Base-by-base conservation (phyloP, 352 stramenopile species). In the Globisporangium takayamanum region DNA sequence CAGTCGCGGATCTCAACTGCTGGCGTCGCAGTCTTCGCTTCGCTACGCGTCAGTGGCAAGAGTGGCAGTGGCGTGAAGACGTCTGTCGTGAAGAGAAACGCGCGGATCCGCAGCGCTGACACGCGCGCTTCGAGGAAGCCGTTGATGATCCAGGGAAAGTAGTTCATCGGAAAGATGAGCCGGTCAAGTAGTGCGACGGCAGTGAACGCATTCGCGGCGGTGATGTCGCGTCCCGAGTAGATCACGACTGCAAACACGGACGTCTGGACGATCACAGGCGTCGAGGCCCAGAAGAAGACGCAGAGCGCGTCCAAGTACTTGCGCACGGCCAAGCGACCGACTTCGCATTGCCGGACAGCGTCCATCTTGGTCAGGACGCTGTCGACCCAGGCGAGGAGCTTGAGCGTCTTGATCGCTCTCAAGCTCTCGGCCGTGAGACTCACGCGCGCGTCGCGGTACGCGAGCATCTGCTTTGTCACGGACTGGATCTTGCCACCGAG, bases 121-220 rank as follows among this genome's bases (percentile, higher is more conserved):
- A 97, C 84, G 7, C 65, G 70, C 5, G 88, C 88, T 57, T 97
- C 89, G 0, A 95, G 70, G 53, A 96, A 87, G 5, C 87, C 86
- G 37, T 94, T 96, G 59, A 96, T 85, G 63, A 97, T 93, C 87
- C 88, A 96, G 20, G 88, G 88, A 26, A 96, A 94, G 45, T 92
- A 92, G 49, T 96, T 96, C 78, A 97, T 96, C 1, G 89, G 89
- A 55, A 91, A 95, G 26, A 97, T 89, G 5, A 97, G 73, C 7
- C 86, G 84, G 49, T 96, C 83, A 0, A 97, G 70, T 45, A 96
- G 60, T n/a, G 89, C 75, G 26, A 97, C 83, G 0, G 87, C 80
- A 10, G 86, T 92, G 62, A 94, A 92, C 14, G 85, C 85, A 50
- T 91, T 87, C 18, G 85, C 83, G 10, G 85, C 85, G 2, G 80